A percentile compares a stretch with the other conserved stretches of the same genome.
phyloP scores from a whole-genome alignment of 352 stramenopile species.

The Pythium grandisporangium region DNA sequence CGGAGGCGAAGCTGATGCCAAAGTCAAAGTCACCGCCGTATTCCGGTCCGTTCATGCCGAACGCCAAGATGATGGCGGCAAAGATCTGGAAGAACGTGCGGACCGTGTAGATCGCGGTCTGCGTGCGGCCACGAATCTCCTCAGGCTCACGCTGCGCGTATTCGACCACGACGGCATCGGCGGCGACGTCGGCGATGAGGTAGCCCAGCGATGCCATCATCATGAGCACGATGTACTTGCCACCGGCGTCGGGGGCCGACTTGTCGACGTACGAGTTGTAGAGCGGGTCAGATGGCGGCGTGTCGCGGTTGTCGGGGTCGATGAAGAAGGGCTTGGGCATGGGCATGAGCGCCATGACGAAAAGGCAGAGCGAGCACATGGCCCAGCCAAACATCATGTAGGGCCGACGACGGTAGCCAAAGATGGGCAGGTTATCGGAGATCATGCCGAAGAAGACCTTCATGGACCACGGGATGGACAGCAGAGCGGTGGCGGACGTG shows the following conservation, averaged over 20 bases:
- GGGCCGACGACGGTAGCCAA: constrained; percentile 25
- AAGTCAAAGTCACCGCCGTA: constrained; percentile 22
- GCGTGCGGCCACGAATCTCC: constrained; percentile 14
- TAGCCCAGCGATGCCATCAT: constrained; percentile 24
- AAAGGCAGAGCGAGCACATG: constrained; percentile 10
- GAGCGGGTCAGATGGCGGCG: background rate
- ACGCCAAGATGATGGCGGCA: constrained; percentile 9
- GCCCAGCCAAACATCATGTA: constrained; percentile 31
- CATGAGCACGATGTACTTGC: constrained; percentile 21
- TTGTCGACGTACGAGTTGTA: constrained; percentile 2
- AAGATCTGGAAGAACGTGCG: constrained; percentile 17
- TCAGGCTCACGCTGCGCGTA: constrained; percentile 16
- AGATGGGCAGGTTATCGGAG: constrained; percentile 28
- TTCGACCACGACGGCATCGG: constrained; percentile 22
- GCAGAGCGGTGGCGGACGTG: constrained; percentile 15
- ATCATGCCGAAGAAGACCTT: constrained; percentile 31
- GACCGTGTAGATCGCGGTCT: constrained; percentile 15
- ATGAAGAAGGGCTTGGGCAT: constrained; percentile 17
- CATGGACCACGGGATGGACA: constrained; percentile 25
- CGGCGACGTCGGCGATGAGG: constrained; percentile 21
- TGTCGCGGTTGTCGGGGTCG: constrained; percentile 6
- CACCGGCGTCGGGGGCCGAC: constrained; percentile 6
- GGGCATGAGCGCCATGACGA: constrained; percentile 16
- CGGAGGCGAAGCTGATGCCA: constrained; percentile 9
- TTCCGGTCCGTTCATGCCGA: constrained; percentile 16